Evolutionary conservation across 2,329 filamentous ascomycete genomes (phyloP).

Genomic region (Aspergillus alliaceus): DNA sequence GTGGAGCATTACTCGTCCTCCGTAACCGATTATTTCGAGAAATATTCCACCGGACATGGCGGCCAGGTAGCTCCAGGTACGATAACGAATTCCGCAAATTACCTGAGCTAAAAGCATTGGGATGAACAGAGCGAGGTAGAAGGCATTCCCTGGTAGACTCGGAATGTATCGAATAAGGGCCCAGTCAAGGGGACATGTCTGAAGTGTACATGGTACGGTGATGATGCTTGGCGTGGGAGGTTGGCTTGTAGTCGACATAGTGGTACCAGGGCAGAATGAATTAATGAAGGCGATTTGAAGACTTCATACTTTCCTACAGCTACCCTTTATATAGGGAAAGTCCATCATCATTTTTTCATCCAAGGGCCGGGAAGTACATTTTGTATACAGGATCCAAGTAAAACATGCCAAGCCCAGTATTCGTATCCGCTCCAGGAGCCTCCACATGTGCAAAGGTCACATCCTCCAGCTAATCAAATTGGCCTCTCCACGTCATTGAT

Average conservation of each 20-base stretch:
- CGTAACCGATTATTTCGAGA: slow-evolving; percentile 61
- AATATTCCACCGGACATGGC: slow-evolving; percentile 56
- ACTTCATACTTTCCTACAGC: neutral
- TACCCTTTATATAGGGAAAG: neutral
- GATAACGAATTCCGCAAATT: slow-evolving; percentile 46
- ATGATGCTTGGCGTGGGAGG: neutral
- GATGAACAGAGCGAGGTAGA: slow-evolving; percentile 54
- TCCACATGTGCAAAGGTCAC: slow-evolving; percentile 30
- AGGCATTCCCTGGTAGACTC: slow-evolving; percentile 51
- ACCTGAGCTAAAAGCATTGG: slow-evolving; percentile 44
- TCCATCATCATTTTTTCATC: neutral
- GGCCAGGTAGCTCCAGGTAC: slow-evolving; percentile 53
- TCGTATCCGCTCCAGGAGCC: neutral
- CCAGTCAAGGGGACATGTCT: neutral
- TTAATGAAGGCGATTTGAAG: neutral
- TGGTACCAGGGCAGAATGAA: neutral
- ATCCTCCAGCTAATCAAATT: neutral
- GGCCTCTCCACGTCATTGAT: too few relatives aligned
- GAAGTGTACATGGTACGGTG: neutral
- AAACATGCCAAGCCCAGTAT: neutral
- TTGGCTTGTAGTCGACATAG: neutral
- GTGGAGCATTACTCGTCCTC: slow-evolving; percentile 57
- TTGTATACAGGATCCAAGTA: neutral
- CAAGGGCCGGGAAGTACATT: neutral
- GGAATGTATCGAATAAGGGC: neutral